Evolutionary conservation across 768 basidiomycete species (phyloP).

Genomic region (Lenzites betulinus): DNA sequence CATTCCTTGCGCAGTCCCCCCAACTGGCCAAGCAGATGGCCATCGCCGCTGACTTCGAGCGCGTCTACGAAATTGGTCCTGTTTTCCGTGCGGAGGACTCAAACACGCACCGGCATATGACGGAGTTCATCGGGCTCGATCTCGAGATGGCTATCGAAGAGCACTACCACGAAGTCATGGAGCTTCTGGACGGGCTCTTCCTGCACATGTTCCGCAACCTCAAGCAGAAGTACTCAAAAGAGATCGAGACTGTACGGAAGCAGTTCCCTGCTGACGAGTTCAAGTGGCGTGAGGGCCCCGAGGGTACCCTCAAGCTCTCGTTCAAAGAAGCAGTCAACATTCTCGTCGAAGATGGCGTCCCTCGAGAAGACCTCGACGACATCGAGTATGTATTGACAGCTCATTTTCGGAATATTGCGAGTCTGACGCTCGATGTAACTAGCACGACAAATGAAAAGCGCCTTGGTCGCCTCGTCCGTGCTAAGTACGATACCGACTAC

Average conservation of each 20-base stretch:
- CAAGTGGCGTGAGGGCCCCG: constrained; percentile 88
- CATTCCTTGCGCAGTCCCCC: constrained; percentile 95
- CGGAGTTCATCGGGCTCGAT: constrained; percentile 98
- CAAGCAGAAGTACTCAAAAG: constrained; percentile 70
- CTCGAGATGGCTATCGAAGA: constrained; percentile 99
- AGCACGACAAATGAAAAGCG: constrained; percentile 97
- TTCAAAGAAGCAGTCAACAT: constrained; percentile 89
- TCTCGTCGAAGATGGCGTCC: constrained; percentile 83
- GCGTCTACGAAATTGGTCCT: constrained; percentile 95
- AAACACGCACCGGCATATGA: constrained; percentile 96
- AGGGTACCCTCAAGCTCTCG: constrained; percentile 82
- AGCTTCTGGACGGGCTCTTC: constrained; percentile 86
- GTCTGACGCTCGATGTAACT: neutral
- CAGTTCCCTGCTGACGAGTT: constrained; percentile 98
- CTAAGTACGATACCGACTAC: constrained; percentile 96
- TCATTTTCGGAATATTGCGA: neutral
- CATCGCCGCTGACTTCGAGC: constrained; percentile 97
- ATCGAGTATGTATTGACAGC: constrained; percentile 61
- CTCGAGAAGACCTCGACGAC: constrained; percentile 79
- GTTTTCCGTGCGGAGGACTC: constrained; percentile 98
- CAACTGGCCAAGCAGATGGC: constrained; percentile 99
- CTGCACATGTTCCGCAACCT: constrained; percentile 85
- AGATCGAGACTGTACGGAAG: constrained; percentile 77
- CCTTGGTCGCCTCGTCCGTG: constrained; percentile 85
- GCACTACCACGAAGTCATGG: constrained; percentile 97